Evolutionary conservation across 2,329 filamentous ascomycete species (phyloP).

Genomic region (Chaetomiaceae sp.): DNA sequence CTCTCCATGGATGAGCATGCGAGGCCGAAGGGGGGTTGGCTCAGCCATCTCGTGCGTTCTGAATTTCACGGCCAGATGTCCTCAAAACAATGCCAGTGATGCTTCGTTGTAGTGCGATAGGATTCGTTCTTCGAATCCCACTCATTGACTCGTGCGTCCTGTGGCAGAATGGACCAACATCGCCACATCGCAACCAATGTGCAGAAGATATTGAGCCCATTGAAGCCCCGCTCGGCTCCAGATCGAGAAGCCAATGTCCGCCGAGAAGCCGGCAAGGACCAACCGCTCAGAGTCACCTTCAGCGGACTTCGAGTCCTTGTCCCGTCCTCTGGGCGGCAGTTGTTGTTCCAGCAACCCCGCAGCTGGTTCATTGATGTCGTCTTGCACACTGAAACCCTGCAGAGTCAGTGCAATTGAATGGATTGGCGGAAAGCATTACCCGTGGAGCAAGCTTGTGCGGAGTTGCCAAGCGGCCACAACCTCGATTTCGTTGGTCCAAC

Average conservation of each 20-base stretch:
- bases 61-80: not conserved
- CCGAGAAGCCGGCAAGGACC: not conserved
- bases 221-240: not conserved
- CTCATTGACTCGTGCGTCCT: too few relatives aligned
- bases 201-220: not conserved
- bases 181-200: not conserved
- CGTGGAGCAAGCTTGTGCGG: not conserved
- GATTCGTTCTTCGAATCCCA: too few relatives aligned
- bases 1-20: constrained; percentile 49
- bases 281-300: not conserved
- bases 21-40: constrained; percentile 27
- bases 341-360: not conserved
- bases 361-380: not conserved
- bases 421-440: constrained; percentile 13
- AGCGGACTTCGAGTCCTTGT: not conserved
- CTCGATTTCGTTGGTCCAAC: not conserved
- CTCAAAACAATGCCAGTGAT: too few relatives aligned
- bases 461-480: not conserved
- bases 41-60: constrained; percentile 10
- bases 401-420: too few relatives aligned
- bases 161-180: not conserved
- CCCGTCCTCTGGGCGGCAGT: not conserved
- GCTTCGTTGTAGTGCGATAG: too few relatives aligned
- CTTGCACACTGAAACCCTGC: not conserved
- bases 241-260: not conserved